Evolutionary conservation across 106 monocot genomes (phyloP).

Genomic region (Phalaenopsis aphrodite): DNA sequence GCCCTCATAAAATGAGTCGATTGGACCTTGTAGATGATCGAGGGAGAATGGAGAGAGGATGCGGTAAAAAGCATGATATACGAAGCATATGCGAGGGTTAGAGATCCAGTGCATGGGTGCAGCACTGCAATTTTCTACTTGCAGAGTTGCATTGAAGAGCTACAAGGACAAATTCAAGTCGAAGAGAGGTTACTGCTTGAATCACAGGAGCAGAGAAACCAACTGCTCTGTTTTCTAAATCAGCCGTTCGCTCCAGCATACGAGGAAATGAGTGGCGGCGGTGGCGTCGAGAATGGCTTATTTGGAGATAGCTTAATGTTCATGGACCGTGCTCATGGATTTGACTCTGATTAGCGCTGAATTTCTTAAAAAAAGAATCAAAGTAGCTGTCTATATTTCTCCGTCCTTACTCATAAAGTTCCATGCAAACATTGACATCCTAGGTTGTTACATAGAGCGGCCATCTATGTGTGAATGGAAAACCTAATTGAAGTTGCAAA

Average conservation of each 20-base stretch:
- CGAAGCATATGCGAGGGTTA: constrained; percentile 27
- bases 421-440: too few relatives aligned
- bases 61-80: constrained; percentile 26
- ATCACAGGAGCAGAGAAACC: neutral
- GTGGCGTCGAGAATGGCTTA: too few relatives aligned
- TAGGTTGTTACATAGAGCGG: too few relatives aligned
- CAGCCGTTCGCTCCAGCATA: neutral
- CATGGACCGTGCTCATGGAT: too few relatives aligned
- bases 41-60: neutral
- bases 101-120: constrained; percentile 29
- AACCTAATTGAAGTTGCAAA: too few relatives aligned
- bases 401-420: too few relatives aligned
- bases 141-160: constrained; percentile 7
- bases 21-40: neutral
- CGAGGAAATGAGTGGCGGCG: neutral
- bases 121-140: constrained; percentile 20
- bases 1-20: neutral
- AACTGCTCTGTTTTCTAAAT: neutral
- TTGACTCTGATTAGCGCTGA: too few relatives aligned
- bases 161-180: neutral
- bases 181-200: neutral
- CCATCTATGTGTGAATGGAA: too few relatives aligned
- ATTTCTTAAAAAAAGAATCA: too few relatives aligned
- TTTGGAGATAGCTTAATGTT: too few relatives aligned
- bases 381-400: too few relatives aligned